Conservation (phyloP, 148 eudicot genomes). For the Drosera capensis region DNA sequence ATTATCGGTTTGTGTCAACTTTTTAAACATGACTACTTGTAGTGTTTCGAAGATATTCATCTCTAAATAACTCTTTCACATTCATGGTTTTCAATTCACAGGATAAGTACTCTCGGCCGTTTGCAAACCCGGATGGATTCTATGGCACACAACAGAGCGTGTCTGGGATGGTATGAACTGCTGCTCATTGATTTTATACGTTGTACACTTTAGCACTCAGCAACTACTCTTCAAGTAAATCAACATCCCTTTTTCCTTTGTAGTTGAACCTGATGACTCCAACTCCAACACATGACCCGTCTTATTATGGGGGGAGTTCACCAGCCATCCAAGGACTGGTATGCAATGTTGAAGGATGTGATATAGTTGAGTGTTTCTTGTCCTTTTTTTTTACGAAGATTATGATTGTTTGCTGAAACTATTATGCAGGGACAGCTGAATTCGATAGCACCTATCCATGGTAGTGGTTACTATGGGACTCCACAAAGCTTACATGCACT, state of each 20-base stretch:
- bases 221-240: no score
- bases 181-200: background rate
- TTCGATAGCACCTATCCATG: slow-evolving; percentile 71
- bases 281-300: slow-evolving; percentile 54
- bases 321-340: slow-evolving; percentile 83
- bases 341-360: slow-evolving; percentile 13
- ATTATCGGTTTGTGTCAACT: slow-evolving; percentile 48
- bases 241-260: slow-evolving; percentile 35
- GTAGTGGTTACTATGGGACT: slow-evolving; percentile 50
- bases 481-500: slow-evolving; percentile 67
- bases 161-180: slow-evolving; percentile 69
- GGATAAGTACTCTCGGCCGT: slow-evolving; percentile 66
- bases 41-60: background rate
- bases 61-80: background rate
- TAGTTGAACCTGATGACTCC: slow-evolving; percentile 92
- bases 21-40: background rate
- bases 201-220: no score
- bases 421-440: slow-evolving; percentile 59
- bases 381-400: background rate
- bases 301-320: slow-evolving; percentile 61
- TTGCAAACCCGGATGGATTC: slow-evolving; percentile 54
- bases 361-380: background rate
- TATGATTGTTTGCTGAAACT: slow-evolving; percentile 4
- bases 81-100: slow-evolving; percentile 15
- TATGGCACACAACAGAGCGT: slow-evolving; percentile 63